These are phyloP conservation scores for Leptosphaerulina australis DNA, from an alignment of 2,329 filamentous ascomycete genomes.

Conservation along the genomic window DNA sequence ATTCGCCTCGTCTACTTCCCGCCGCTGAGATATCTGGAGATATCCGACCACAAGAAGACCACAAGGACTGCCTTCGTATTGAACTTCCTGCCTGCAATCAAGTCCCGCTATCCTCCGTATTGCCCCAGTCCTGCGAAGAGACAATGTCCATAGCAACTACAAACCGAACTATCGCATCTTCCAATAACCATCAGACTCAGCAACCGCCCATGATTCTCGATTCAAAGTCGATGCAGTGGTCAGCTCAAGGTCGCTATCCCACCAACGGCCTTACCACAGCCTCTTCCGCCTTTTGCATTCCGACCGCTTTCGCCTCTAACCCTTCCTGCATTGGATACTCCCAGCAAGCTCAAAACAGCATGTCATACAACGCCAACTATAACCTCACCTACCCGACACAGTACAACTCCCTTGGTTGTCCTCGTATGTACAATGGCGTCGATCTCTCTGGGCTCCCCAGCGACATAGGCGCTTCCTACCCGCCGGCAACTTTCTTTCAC, in stretches of 20 bases:
- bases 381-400: slow-evolving; percentile 26
- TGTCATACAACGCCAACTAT: slow-evolving; percentile 33
- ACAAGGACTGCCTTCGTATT: slow-evolving; percentile 27
- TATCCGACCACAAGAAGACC: slow-evolving; percentile 23
- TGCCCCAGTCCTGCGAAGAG: slow-evolving; percentile 18
- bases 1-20: slow-evolving; percentile 34
- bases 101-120: slow-evolving; percentile 20
- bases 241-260: slow-evolving; percentile 20
- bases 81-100: slow-evolving; percentile 24
- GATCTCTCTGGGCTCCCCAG: slow-evolving; percentile 24
- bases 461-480: slow-evolving; percentile 31
- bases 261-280: slow-evolving; percentile 20
- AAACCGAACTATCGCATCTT: slow-evolving; percentile 17
- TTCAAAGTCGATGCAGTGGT: slow-evolving; percentile 31
- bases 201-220: slow-evolving; percentile 25
- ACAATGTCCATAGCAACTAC: slow-evolving; percentile 24
- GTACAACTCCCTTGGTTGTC: slow-evolving; percentile 25
- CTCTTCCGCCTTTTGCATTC: slow-evolving; percentile 17
- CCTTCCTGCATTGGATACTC: slow-evolving; percentile 24
- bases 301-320: slow-evolving; percentile 17
- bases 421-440: slow-evolving; percentile 31
- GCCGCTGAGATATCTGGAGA: slow-evolving; percentile 29
- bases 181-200: slow-evolving; percentile 3
- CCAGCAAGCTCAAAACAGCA: slow-evolving; percentile 22
- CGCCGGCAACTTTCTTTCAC: slow-evolving; percentile 41